Conservation (phyloP, 2,329 filamentous ascomycete species). For the Cadophora luteo-olivacea region DNA sequence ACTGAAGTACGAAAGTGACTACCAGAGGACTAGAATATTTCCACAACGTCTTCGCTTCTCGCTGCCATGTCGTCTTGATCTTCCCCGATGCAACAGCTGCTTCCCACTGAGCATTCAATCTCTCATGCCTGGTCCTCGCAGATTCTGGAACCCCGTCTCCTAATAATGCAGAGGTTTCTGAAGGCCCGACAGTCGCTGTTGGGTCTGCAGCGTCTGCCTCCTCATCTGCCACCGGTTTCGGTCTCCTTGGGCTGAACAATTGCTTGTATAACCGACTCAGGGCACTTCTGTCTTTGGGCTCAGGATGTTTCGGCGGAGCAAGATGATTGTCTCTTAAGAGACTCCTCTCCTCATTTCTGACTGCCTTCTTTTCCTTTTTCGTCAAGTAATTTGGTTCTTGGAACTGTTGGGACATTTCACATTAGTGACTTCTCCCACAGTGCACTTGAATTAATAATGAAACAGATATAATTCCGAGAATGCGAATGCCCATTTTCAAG, state of each 20-base stretch:
- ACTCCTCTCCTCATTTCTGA: constrained; percentile 63
- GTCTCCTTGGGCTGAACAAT: constrained; percentile 64
- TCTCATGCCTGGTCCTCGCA: constrained; percentile 57
- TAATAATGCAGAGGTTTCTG: constrained; percentile 49
- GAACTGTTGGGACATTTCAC: not conserved
- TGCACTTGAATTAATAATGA: no score
- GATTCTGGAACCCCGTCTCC: constrained; percentile 50
- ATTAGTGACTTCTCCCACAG: not conserved
- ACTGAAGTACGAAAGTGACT: constrained; percentile 79
- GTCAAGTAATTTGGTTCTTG: constrained; percentile 52
- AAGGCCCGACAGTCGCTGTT: constrained; percentile 41
- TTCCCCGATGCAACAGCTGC: constrained; percentile 81
- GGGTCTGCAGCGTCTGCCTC: constrained; percentile 41
- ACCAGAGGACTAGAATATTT: constrained; percentile 75
- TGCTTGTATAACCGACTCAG: constrained; percentile 49
- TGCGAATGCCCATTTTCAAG: not conserved
- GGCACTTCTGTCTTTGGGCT: constrained; percentile 45
- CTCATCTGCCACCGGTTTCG: constrained; percentile 49
- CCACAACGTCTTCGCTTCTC: constrained; percentile 82
- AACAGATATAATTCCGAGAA: not conserved
- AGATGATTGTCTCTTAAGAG: constrained; percentile 70
- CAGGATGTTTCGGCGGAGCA: constrained; percentile 64
- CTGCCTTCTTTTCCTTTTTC: constrained; percentile 61
- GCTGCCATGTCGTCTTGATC: constrained; percentile 89
- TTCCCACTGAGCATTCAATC: constrained; percentile 79